Percentiles rank a stretch among this genome's conserved stretches.
phyloP scores from a whole-genome alignment of 768 basidiomycete species.

The Leccinum subtestaceum region DNA sequence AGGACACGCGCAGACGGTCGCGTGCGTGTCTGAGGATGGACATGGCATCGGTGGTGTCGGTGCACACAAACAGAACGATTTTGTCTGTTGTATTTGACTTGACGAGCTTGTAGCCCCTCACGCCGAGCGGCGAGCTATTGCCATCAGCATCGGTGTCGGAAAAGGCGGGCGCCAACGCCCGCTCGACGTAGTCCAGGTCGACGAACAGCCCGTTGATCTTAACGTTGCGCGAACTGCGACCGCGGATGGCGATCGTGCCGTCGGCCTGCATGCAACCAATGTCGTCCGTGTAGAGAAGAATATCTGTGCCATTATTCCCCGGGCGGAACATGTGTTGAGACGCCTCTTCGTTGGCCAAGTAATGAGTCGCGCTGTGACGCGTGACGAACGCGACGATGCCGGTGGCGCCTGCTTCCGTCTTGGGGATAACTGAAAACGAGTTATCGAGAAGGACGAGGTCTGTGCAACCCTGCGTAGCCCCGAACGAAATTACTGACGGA shows the following conservation, averaged over 20 bases:
- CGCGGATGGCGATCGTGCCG: constrained; percentile 26
- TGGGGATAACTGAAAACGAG: constrained; percentile 21
- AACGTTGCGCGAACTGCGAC: constrained; percentile 31
- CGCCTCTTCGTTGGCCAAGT: constrained; percentile 27
- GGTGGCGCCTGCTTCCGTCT: constrained; percentile 20
- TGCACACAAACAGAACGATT: constrained; percentile 27
- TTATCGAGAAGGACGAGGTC: constrained; percentile 29
- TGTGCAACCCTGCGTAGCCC: constrained; percentile 27
- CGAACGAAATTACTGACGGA: constrained; percentile 27
- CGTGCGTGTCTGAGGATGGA: constrained; percentile 25
- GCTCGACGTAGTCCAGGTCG: constrained; percentile 29
- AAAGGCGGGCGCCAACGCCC: constrained; percentile 25
- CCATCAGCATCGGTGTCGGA: constrained; percentile 7
- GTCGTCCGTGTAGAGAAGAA: constrained; percentile 30
- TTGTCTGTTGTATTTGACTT: constrained; percentile 25
- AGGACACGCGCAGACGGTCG: constrained; percentile 17
- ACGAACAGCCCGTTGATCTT: constrained; percentile 31
- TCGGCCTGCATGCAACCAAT: constrained; percentile 28
- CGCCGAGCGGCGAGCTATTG: constrained; percentile 5
- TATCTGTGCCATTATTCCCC: constrained; percentile 18
- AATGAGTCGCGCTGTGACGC: constrained; percentile 26
- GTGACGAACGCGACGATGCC: constrained; percentile 30
- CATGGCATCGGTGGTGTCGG: constrained; percentile 15
- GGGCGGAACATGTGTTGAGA: constrained; percentile 29
- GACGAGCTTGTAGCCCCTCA: constrained; percentile 28